Percentiles rank a stretch among this genome's conserved stretches.
phyloP scores from a whole-genome alignment of 371 early-diverging fungal species.

The Smittium mucronatum region DNA sequence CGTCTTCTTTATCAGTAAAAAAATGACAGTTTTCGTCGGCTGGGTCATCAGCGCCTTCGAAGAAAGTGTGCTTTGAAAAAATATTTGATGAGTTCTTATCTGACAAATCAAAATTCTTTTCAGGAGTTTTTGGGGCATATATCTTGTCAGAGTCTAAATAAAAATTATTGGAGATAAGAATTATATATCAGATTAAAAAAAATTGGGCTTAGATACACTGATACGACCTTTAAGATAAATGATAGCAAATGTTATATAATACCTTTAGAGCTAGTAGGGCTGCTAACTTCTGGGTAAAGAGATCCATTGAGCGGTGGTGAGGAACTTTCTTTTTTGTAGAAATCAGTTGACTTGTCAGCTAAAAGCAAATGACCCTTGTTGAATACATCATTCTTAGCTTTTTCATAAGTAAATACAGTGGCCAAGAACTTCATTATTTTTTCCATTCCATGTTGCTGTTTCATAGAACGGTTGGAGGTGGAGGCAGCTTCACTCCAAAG shows the following conservation, averaged over 20 bases:
- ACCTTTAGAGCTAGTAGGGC: background rate
- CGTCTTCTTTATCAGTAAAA: background rate
- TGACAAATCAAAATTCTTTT: too few relatives aligned
- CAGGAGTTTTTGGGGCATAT: background rate
- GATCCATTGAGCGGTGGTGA: background rate
- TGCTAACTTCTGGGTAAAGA: background rate
- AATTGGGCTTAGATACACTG: too few relatives aligned
- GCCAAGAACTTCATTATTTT: slow-evolving; percentile 73
- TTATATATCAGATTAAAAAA: too few relatives aligned
- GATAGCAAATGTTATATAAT: too few relatives aligned
- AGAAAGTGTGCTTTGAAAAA: too few relatives aligned
- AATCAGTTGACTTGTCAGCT: slow-evolving; percentile 3
- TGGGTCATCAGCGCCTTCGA: too few relatives aligned
- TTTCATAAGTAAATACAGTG: slow-evolving; percentile 55
- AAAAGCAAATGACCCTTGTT: background rate
- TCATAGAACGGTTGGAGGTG: slow-evolving; percentile 58
- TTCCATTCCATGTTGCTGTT: slow-evolving; percentile 85
- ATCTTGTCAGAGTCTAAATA: background rate
- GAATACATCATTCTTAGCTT: slow-evolving; percentile 15
- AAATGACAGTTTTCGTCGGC: too few relatives aligned
- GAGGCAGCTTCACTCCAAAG: slow-evolving; percentile 77
- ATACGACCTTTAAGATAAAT: too few relatives aligned
- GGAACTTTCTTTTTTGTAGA: background rate
- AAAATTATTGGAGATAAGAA: too few relatives aligned
- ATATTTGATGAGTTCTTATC: too few relatives aligned